Evolutionary conservation across 1,139 yeast species (phyloP).

Genomic region (Debaryomyces singareniensis): DNA sequence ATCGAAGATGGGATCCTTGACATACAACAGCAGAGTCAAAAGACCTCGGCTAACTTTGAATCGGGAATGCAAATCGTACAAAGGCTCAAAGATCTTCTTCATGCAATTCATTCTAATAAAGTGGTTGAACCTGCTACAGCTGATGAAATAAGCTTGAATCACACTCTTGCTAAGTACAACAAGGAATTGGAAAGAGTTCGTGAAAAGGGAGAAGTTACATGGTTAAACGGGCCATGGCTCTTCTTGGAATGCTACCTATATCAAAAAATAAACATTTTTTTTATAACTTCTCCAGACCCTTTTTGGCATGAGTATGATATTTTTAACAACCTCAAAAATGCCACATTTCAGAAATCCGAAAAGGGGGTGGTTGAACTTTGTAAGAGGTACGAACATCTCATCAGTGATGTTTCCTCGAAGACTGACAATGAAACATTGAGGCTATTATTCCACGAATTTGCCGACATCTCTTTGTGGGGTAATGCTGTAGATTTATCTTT

Average conservation of each 20-base stretch:
- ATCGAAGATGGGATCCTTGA: conserved; percentile 64
- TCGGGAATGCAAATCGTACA: conserved; percentile 27
- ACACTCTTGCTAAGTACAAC: conserved; percentile 48
- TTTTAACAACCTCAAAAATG: conserved; percentile 61
- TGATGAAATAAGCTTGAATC: conserved; percentile 31
- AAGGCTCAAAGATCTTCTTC: conserved; percentile 34
- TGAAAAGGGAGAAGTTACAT: conserved; percentile 34
- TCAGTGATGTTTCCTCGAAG: conserved; percentile 29
- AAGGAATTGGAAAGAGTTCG: conserved; percentile 28
- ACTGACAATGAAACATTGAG: conserved; percentile 34
- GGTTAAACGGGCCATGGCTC: conserved; percentile 94
- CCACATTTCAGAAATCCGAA: conserved; percentile 69
- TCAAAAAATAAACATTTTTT: conserved; percentile 49
- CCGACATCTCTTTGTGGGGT: conserved; percentile 94
- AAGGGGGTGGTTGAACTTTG: conserved; percentile 82
- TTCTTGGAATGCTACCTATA: conserved; percentile 81
- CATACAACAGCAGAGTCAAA: conserved; percentile 17
- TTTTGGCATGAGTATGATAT: conserved; percentile 63
- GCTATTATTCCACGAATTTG: conserved; percentile 66
- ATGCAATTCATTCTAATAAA: conserved; percentile 32
- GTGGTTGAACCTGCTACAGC: conserved; percentile 36
- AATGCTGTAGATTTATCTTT: conserved; percentile 93
- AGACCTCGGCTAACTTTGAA: conserved; percentile 11
- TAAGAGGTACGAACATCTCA: conserved; percentile 44
- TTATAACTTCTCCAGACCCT: conserved; percentile 21